Evolutionary conservation across 345 rosid genomes (phyloP).

Genomic region (Syzygium aqueum): DNA sequence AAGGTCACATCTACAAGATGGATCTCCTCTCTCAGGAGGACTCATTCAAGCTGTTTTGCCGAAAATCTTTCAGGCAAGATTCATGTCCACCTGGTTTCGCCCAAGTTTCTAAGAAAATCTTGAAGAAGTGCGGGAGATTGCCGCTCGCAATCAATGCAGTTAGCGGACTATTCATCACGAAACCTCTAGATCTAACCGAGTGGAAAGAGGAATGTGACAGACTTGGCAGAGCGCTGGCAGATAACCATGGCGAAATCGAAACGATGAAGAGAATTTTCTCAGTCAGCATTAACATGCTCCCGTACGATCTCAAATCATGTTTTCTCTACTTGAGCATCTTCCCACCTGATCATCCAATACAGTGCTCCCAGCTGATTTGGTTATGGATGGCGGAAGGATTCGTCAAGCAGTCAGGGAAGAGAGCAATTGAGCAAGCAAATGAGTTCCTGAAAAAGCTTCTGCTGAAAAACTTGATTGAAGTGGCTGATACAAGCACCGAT

Average conservation of each 20-base stretch:
- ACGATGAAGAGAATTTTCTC: conserved; percentile 21
- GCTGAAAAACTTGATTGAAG: conserved; percentile 25
- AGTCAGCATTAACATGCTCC: conserved; percentile 29
- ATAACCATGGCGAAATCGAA: conserved; percentile 9
- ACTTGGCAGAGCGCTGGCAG: conserved; percentile 17
- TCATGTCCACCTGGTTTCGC: conserved; percentile 21
- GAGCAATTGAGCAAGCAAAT: conserved; percentile 28
- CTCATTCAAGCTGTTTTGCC: conserved; percentile 21
- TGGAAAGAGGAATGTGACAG: conserved; percentile 19
- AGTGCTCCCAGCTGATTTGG: conserved; percentile 13
- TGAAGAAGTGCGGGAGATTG: conserved; percentile 28
- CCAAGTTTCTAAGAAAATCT: conserved; percentile 9
- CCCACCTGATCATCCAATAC: conserved; percentile 19
- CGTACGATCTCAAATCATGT: conserved; percentile 22
- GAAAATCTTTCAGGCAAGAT: conserved; percentile 15
- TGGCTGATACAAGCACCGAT: conserved; percentile 9
- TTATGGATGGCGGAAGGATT: conserved; percentile 40
- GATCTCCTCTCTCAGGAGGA: conserved; percentile 14
- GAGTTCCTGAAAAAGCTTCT: conserved; percentile 31
- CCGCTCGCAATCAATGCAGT: no score
- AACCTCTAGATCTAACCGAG: conserved; percentile 10
- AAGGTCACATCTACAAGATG: conserved; percentile 14
- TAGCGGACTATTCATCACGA: conserved; percentile 24
- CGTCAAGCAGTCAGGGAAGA: conserved; percentile 20
- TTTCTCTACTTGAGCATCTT: conserved; percentile 29